These are phyloP conservation scores for Rhizophagus sp. DNA, from an alignment of 192 early-diverging fungal species.

Conservation along the genomic window DNA sequence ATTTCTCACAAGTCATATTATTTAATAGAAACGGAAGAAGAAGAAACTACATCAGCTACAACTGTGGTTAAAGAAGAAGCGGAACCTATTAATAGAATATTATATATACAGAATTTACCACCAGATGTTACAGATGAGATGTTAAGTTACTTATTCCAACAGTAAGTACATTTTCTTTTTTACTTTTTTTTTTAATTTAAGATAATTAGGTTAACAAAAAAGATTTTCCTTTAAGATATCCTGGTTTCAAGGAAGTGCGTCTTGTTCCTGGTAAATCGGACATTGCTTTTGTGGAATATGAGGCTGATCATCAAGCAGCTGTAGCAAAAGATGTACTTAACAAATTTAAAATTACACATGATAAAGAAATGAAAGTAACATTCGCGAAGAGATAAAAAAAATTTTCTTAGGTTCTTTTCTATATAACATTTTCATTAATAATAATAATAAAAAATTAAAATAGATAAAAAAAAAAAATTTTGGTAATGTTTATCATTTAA, in stretches of 20 bases:
- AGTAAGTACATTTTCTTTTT: conserved; percentile 39
- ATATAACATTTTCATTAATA: no score
- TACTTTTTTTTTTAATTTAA: neutral
- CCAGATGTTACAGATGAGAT: conserved; percentile 47
- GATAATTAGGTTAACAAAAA: no score
- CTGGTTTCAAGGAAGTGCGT: conserved; percentile 68
- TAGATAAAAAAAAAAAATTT: conserved; percentile 25
- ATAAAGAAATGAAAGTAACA: conserved; percentile 53
- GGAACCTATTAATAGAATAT: conserved; percentile 40
- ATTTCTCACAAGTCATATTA: neutral
- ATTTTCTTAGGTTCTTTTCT: no score
- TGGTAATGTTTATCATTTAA: no score
- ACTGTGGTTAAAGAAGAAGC: conserved; percentile 36
- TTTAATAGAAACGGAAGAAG: conserved; percentile 8
- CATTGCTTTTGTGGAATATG: conserved; percentile 71
- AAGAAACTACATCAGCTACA: conserved; percentile 15
- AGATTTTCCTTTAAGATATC: conserved; percentile 31
- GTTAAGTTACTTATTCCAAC: conserved; percentile 55
- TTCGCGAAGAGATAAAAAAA: conserved; percentile 51
- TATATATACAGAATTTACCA: conserved; percentile 49
- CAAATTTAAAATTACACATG: conserved; percentile 55
- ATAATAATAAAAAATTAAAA: no score
- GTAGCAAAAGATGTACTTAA: conserved; percentile 57
- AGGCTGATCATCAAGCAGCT: conserved; percentile 51
- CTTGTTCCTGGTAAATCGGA: conserved; percentile 64